These are phyloP conservation scores for Neurospora intermedia DNA, from an alignment of 495 filamentous ascomycete species.

Conservation along the genomic window DNA sequence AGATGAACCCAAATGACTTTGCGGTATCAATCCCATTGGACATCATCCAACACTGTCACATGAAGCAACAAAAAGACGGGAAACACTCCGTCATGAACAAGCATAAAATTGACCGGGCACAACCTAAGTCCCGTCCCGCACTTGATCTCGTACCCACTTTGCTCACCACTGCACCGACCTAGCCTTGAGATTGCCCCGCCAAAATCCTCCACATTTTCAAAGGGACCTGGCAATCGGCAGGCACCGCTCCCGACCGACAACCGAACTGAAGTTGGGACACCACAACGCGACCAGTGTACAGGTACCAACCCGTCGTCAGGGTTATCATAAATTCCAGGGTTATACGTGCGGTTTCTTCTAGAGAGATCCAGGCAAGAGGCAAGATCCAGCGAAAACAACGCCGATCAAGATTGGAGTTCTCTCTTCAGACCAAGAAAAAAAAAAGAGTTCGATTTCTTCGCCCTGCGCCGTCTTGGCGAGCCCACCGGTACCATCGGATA, in stretches of 20 bases:
- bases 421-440: background rate
- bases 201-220: background rate
- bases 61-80: background rate
- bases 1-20: background rate
- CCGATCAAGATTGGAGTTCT: background rate
- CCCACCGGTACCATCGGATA: background rate
- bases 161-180: background rate
- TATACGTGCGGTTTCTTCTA: background rate
- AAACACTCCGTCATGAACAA: background rate
- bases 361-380: background rate
- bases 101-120: background rate
- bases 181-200: background rate
- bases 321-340: background rate
- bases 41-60: background rate
- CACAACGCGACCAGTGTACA: background rate
- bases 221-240: background rate
- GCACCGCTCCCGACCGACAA: background rate
- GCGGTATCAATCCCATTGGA: background rate
- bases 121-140: background rate
- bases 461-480: background rate
- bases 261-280: background rate
- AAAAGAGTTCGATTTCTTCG: background rate
- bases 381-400: background rate
- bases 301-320: background rate
- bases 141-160: background rate